Percentiles rank a stretch among this genome's conserved stretches.
These are phyloP conservation scores for Wickerhamomyces sp. DNA, from an alignment of 1,139 yeast genomes.

Conservation along the genomic window DNA sequence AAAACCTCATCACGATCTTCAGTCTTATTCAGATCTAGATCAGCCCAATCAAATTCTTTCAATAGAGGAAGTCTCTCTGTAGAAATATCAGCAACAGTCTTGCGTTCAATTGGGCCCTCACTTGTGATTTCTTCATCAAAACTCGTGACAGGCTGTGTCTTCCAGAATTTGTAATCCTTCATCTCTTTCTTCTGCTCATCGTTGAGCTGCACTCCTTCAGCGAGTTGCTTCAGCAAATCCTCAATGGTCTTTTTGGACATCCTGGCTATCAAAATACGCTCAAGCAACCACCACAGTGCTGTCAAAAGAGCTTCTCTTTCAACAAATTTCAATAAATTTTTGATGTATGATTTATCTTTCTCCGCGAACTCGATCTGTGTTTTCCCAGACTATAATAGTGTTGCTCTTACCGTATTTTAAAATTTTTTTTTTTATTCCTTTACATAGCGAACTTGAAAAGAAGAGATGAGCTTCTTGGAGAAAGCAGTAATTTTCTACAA, in stretches of 20 bases:
- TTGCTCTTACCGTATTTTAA: conserved; percentile 1
- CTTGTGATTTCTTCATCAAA: conserved; percentile 60
- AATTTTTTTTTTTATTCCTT: conserved; percentile 1
- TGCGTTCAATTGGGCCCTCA: conserved; percentile 84
- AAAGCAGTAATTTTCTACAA: neutral
- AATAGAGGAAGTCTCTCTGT: conserved; percentile 66
- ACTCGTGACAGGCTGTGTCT: conserved; percentile 89
- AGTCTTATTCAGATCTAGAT: conserved; percentile 59
- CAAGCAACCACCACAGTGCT: too few relatives aligned
- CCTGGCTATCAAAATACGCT: too few relatives aligned
- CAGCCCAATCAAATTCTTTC: conserved; percentile 83
- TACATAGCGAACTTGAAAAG: neutral
- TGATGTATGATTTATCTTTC: too few relatives aligned
- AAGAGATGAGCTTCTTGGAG: conserved; percentile 10
- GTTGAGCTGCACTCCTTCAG: conserved; percentile 46
- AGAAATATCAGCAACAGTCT: conserved; percentile 69
- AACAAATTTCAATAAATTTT: too few relatives aligned
- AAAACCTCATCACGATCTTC: conserved; percentile 70
- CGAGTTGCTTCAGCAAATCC: conserved; percentile 37
- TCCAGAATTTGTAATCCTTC: conserved; percentile 96
- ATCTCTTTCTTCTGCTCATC: conserved; percentile 64
- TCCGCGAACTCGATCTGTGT: neutral
- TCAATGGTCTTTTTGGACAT: conserved; percentile 27
- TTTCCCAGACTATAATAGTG: neutral
- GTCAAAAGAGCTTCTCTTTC: neutral